phyloP scores from a whole-genome alignment of 1,139 yeast species.

The Saccharomyces hybrid region DNA sequence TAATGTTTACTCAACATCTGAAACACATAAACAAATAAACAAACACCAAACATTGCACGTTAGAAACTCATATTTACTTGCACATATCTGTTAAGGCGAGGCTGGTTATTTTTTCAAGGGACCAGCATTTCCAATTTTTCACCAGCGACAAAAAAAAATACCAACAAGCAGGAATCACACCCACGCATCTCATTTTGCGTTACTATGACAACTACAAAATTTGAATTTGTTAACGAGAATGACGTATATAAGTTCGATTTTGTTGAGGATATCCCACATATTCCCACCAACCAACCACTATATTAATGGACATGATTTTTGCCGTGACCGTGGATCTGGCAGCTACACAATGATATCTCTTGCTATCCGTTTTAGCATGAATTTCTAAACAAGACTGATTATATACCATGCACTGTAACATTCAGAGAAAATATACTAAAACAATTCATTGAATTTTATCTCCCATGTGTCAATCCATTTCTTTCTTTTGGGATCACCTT shows the following conservation, averaged over 20 bases:
- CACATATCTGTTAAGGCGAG: not conserved
- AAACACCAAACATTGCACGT: not conserved
- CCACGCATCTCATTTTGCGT: constrained; percentile 1
- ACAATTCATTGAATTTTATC: constrained; percentile 19
- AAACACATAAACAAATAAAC: not conserved
- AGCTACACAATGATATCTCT: not conserved
- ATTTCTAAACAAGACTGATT: not conserved
- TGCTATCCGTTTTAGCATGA: not conserved
- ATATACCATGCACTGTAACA: not conserved
- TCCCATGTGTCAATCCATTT: constrained; percentile 32
- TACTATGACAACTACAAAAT: not conserved
- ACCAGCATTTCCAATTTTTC: not conserved
- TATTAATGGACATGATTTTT: not conserved
- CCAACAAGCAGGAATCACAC: not conserved
- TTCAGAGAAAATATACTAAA: not conserved
- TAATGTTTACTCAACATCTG: not conserved
- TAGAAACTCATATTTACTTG: not conserved
- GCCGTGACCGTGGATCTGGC: not conserved
- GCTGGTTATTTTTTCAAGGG: not conserved
- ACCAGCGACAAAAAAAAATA: not conserved
- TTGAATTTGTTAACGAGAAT: constrained; percentile 4
- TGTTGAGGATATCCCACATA: not conserved
- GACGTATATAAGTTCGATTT: constrained; percentile 1
- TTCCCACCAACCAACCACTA: not conserved
- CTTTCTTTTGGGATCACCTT: constrained; percentile 21